These are phyloP conservation scores for Suillus cothurnatus DNA, from an alignment of 768 basidiomycete genomes.

Conservation along the genomic window DNA sequence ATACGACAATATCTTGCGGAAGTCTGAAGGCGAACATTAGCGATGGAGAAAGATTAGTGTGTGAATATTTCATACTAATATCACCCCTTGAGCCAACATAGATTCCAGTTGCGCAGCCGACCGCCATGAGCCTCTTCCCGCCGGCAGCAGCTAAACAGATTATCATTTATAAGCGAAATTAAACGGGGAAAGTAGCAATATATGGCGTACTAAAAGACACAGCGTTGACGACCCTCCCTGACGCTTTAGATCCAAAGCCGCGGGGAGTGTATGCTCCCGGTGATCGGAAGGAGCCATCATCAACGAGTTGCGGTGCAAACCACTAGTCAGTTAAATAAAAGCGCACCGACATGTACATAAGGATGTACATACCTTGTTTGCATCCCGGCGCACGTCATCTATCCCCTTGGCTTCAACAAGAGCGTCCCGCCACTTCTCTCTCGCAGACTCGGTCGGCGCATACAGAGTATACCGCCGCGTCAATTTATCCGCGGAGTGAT, in stretches of 20 bases:
- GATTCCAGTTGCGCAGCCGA: constrained; percentile 70
- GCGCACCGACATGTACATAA: not conserved
- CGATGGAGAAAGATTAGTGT: not conserved
- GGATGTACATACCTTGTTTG: constrained; percentile 60
- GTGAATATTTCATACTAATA: constrained; percentile 45
- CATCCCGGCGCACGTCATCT: constrained; percentile 64
- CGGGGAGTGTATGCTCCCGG: constrained; percentile 37
- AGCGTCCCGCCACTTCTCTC: constrained; percentile 64
- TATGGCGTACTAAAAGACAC: constrained; percentile 60
- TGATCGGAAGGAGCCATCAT: constrained; percentile 64
- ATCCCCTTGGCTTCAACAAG: constrained; percentile 66
- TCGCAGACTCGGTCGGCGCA: constrained; percentile 53
- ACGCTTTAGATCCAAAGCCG: constrained; percentile 38
- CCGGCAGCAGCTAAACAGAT: constrained; percentile 42
- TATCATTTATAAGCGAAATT: not conserved
- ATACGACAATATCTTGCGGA: constrained; percentile 55
- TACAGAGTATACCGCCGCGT: constrained; percentile 74
- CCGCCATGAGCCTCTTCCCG: constrained; percentile 59
- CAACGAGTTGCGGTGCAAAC: constrained; percentile 61
- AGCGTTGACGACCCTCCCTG: constrained; percentile 62
- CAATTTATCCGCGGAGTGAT: constrained; percentile 60
- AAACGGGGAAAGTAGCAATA: not conserved
- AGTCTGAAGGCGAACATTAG: constrained; percentile 43
- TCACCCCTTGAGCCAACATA: constrained; percentile 60
- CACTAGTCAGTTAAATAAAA: constrained; percentile 46